These are phyloP conservation scores for Aaosphaeria pasadenensis DNA, from an alignment of 2,329 filamentous ascomycete genomes.

Conservation along the genomic window DNA sequence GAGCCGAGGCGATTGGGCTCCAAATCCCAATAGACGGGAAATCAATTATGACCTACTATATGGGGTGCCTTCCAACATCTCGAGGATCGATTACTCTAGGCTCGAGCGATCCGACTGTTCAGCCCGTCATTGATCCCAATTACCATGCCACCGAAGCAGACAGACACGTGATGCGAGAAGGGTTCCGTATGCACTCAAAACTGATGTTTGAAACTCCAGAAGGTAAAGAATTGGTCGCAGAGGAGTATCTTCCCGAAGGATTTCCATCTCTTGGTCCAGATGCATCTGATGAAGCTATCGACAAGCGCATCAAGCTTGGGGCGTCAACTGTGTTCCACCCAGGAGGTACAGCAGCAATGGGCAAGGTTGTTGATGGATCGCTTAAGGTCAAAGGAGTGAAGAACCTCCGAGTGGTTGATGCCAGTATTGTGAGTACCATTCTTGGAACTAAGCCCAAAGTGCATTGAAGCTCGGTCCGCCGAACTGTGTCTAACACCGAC, in stretches of 20 bases:
- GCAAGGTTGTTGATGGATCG: conserved; percentile 46
- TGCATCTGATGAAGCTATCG: conserved; percentile 53
- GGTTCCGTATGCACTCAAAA: conserved; percentile 44
- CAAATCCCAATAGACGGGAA: conserved; percentile 15
- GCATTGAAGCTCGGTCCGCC: background rate
- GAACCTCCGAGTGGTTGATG: conserved; percentile 46
- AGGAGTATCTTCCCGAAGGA: conserved; percentile 44
- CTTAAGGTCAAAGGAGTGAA: conserved; percentile 51
- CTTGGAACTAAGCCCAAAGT: background rate
- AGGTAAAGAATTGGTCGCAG: conserved; percentile 43
- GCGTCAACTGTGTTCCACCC: conserved; percentile 53
- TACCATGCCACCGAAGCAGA: conserved; percentile 50
- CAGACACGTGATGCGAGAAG: conserved; percentile 45
- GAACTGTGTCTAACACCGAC: background rate
- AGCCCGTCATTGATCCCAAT: conserved; percentile 54
- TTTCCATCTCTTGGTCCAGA: conserved; percentile 1
- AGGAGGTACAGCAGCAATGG: conserved; percentile 58
- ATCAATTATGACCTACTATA: conserved; percentile 17
- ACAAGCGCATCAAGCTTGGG: conserved; percentile 46
- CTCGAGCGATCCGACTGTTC: conserved; percentile 48
- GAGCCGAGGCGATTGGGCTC: conserved; percentile 10
- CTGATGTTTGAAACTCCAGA: conserved; percentile 42
- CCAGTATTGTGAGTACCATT: conserved; percentile 17
- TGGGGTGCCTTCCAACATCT: conserved; percentile 25
- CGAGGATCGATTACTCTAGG: conserved; percentile 51